phyloP scores from a whole-genome alignment of 2,329 filamentous ascomycete genomes.

The Fusarium azukiicola region DNA sequence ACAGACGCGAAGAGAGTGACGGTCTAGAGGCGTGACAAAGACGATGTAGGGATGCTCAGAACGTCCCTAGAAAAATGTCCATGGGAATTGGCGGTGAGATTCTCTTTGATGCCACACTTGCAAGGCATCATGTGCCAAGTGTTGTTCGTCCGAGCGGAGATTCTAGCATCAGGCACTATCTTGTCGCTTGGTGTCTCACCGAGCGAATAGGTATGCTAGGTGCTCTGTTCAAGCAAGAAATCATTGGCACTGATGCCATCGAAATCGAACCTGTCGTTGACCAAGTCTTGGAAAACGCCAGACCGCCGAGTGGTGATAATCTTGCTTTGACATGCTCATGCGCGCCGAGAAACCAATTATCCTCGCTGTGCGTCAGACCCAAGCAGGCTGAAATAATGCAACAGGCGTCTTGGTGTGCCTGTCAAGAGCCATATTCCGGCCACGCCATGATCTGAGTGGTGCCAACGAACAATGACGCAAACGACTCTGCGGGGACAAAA shows the following conservation, averaged over 20 bases:
- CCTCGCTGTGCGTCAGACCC: not conserved
- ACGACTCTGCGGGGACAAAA: not conserved
- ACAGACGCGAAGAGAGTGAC: too few species aligned
- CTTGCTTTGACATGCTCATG: conserved; percentile 21
- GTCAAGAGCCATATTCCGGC: conserved; percentile 29
- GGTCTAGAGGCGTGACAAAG: too few species aligned
- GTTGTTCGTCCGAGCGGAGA: too few species aligned
- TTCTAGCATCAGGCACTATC: too few species aligned
- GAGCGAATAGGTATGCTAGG: too few species aligned
- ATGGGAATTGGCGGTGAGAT: too few species aligned
- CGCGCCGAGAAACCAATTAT: conserved; percentile 15
- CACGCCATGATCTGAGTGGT: conserved; percentile 15
- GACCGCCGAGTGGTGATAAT: conserved; percentile 6
- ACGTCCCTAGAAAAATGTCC: too few species aligned
- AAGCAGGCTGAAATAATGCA: conserved; percentile 41
- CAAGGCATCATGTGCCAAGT: too few species aligned
- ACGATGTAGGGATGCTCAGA: too few species aligned
- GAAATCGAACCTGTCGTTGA: not conserved
- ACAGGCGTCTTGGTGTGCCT: not conserved
- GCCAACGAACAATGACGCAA: conserved; percentile 11
- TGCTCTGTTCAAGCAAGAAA: too few species aligned
- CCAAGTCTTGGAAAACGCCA: not conserved
- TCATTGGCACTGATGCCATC: not conserved
- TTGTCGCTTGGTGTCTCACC: too few species aligned
- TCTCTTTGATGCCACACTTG: too few species aligned